Evolutionary conservation across 805 yeast genomes (phyloP), one percentile per base, ranked within the genome.

Genomic region (Saccharomycopsis olivae): DNA sequence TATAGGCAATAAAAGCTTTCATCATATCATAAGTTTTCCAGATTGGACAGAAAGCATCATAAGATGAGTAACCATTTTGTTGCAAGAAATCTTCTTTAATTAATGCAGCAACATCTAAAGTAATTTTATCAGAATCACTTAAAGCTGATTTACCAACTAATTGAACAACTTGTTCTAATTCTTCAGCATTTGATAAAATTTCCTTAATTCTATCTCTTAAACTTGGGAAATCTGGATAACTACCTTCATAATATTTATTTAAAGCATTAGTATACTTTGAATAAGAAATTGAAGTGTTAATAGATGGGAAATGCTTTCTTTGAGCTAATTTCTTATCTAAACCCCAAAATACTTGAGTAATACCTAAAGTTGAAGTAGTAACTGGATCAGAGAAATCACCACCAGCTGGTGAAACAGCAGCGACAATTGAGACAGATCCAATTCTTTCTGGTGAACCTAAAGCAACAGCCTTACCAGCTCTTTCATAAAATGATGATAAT

Each of bases 321-420:
- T 92, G 99, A 18, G 99, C 98, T 57, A 92, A 75, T 65, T 89
- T 92, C 68, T 92, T 92, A 68, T 92, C 99, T 64, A 92, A 75
- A 67, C 99, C 99, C 99, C 99, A 92, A 70, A 92, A 92, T 39
- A 92, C 99, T 70, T 92, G 99, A n/a, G 98, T 92, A 53, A 92
- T 92, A 82, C 96, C 97, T 57, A 92, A 75, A 27, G 99, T 92
- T 5, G 98, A 77, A 16, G 97, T 89, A 20, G 99, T 92, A 53
- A 92, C 99, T 33, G 99, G 99, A 68, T 92, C 99, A 19, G 97
- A 89, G 79, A 92, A 89, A 71, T 92, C 99, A 79, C 99, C 99
- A 78, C 99, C 99, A 41, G 98, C 97, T 52, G 99, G 99, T 3
- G 97, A 92, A 30, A 92, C 99, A 52, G 99, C 99, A 46, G 98